These are phyloP conservation scores for Ophiostoma angusticollis DNA, from an alignment of 2,329 filamentous ascomycete genomes.

Conservation along the genomic window DNA sequence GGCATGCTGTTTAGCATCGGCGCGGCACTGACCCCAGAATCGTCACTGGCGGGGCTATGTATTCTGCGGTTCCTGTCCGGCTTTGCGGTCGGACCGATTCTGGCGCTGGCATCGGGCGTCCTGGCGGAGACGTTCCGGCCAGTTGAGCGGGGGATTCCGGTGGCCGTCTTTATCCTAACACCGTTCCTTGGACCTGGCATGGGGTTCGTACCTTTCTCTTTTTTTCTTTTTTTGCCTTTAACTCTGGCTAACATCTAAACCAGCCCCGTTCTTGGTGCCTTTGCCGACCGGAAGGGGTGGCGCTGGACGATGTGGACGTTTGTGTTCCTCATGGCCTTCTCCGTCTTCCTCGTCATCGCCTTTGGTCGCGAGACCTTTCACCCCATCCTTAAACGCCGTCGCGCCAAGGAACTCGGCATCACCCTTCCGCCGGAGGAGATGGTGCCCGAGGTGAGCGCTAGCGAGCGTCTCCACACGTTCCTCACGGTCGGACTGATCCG, in stretches of 20 bases:
- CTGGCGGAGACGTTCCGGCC: slow-evolving; percentile 35
- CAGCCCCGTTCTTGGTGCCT: slow-evolving; percentile 36
- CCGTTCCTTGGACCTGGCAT: slow-evolving; percentile 41
- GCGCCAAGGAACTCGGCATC: slow-evolving; percentile 24
- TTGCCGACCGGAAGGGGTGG: slow-evolving; percentile 35
- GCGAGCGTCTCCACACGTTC: slow-evolving; percentile 21
- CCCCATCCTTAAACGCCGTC: slow-evolving; percentile 31
- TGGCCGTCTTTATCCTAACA: slow-evolving; percentile 34
- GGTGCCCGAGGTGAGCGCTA: slow-evolving; percentile 15
- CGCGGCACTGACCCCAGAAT: slow-evolving; percentile 33
- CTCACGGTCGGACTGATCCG: slow-evolving; percentile 32
- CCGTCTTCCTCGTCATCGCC: slow-evolving; percentile 24
- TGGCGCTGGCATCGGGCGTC: slow-evolving; percentile 37
- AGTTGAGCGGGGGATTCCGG: slow-evolving; percentile 28
- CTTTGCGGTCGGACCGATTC: slow-evolving; percentile 33
- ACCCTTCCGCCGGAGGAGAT: slow-evolving; percentile 9
- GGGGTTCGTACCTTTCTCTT: slow-evolving; percentile 26
- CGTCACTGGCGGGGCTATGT: slow-evolving; percentile 33
- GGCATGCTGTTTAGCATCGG: slow-evolving; percentile 45
- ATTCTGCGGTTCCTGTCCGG: slow-evolving; percentile 45
- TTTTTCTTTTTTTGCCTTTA: background rate
- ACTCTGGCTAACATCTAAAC: background rate
- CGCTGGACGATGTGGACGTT: slow-evolving; percentile 41
- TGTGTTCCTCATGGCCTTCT: slow-evolving; percentile 31
- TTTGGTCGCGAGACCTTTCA: slow-evolving; percentile 44